Percentiles rank a stretch among this genome's conserved stretches.
Conservation (phyloP, 2,329 filamentous ascomycete genomes). For the Ophiostoma pallidulum region DNA sequence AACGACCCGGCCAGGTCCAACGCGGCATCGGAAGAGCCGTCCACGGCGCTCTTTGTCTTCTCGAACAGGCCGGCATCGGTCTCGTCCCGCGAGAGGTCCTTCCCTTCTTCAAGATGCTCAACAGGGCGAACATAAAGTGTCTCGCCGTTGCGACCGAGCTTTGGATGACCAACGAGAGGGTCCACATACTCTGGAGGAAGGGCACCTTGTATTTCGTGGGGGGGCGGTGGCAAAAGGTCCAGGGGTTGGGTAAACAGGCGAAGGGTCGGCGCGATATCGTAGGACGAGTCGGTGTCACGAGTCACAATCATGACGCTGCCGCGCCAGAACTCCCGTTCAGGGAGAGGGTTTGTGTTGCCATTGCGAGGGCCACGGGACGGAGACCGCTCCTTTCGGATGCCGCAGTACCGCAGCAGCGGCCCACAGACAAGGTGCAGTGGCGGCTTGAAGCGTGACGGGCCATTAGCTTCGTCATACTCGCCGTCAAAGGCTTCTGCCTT, state of each 20-base stretch:
- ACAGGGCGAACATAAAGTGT: constrained; percentile 83
- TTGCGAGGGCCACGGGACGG: constrained; percentile 29
- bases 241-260: constrained; percentile 81
- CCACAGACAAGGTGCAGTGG: constrained; percentile 80
- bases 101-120: constrained; percentile 70
- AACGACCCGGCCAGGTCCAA: constrained; percentile 44
- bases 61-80: constrained; percentile 79
- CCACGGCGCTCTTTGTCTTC: constrained; percentile 44
- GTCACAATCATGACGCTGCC: constrained; percentile 96
- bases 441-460: constrained; percentile 69
- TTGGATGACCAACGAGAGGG: constrained; percentile 77
- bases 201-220: constrained; percentile 53
- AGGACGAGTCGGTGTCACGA: constrained; percentile 71
- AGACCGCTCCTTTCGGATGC: constrained; percentile 58
- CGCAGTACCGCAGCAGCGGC: constrained; percentile 81
- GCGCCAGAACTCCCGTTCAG: constrained; percentile 75
- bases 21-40: constrained; percentile 32
- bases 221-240: constrained; percentile 70
- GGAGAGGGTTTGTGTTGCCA: constrained; percentile 18
- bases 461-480: constrained; percentile 55
- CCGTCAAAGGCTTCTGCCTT: constrained; percentile 57
- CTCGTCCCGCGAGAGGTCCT: constrained; percentile 71
- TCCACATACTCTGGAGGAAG: constrained; percentile 78
- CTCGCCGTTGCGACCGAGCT: constrained; percentile 73
- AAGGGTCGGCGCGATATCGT: constrained; percentile 67